phyloP scores from a whole-genome alignment of 345 rosid species.

The Carallia brachiata region DNA sequence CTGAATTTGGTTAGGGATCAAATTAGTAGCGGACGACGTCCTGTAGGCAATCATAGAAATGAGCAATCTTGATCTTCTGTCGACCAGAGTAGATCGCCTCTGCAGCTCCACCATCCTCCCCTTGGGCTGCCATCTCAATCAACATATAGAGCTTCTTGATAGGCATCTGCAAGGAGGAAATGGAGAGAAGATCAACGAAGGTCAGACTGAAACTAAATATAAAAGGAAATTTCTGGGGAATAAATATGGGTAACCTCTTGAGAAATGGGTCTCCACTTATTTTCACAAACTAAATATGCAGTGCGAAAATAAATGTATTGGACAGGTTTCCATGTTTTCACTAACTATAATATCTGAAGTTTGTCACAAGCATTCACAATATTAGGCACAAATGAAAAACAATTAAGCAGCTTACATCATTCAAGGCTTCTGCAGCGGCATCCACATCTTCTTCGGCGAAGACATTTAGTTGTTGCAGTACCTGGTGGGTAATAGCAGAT shows the following conservation, averaged over 20 bases:
- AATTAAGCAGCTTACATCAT: conserved; percentile 56
- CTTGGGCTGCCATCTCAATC: conserved; percentile 96
- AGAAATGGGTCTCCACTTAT: no score
- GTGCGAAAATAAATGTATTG: background rate
- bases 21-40: conserved; percentile 59
- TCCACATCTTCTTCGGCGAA: conserved; percentile 65
- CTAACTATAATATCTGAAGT: background rate
- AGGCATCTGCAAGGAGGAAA: conserved; percentile 39
- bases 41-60: conserved; percentile 79
- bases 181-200: background rate
- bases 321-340: background rate
- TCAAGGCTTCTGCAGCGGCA: conserved; percentile 75
- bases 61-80: conserved; percentile 64
- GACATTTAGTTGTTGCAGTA: conserved; percentile 65
- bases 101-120: conserved; percentile 71
- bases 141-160: conserved; percentile 86
- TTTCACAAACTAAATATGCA: no score
- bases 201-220: background rate
- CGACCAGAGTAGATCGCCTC: conserved; percentile 70
- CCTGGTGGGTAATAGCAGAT: conserved; percentile 35
- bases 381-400: background rate
- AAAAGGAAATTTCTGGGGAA: no score
- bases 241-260: no score
- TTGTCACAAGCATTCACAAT: background rate
- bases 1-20: background rate